Evolutionary conservation across 768 basidiomycete species (phyloP), one percentile per base, ranked within the genome.

Genomic region (Boletales sp.): DNA sequence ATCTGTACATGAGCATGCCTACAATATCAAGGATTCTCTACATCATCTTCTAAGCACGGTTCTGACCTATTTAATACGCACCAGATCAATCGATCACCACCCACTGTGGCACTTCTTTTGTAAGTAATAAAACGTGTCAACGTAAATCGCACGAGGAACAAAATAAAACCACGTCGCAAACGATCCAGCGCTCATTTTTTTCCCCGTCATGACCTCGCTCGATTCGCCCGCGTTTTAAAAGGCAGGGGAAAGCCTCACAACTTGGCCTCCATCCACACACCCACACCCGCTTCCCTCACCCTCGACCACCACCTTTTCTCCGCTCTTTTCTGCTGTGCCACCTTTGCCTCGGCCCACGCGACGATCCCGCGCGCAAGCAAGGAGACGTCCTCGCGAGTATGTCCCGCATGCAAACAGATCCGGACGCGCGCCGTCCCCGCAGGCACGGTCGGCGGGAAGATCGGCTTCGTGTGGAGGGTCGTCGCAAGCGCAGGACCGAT

Each of bases 401-500:
- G 91, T 2, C 77, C 82, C 0, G 92, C 83, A 60, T 94, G 89
- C 25, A 97, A 60, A 65, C 94, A 97, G n/a, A 97, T 80, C 3
- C 94, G 70, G 2, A 97, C 85, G 15, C 94, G 80, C 53, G 94
- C 87, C 51, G 79, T 79, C 9, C 90, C 93, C 46, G 84, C 85
- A 0, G 94, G 91, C 0, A 96, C 94, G 0, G 94, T 96, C 0
- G 95, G 94, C 74, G 85, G 87, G 10, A 81, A 83, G 37, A 93
- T 91, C 5, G 88, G 83, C 4, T 85, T 81, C 0, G 85, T 87
- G 56, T 84, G 83, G 60, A 87, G 76, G 2, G 78, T 78, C 3
- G 18, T 36, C 14, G 5, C 21, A 5, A 25, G 21, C 21, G 21
- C 2, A 2, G 21, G 21, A 25, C 21, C 21, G 21, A 25, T 25